Base-by-base conservation (phyloP, 106 monocot genomes). In the Hemerocallis citrina region DNA sequence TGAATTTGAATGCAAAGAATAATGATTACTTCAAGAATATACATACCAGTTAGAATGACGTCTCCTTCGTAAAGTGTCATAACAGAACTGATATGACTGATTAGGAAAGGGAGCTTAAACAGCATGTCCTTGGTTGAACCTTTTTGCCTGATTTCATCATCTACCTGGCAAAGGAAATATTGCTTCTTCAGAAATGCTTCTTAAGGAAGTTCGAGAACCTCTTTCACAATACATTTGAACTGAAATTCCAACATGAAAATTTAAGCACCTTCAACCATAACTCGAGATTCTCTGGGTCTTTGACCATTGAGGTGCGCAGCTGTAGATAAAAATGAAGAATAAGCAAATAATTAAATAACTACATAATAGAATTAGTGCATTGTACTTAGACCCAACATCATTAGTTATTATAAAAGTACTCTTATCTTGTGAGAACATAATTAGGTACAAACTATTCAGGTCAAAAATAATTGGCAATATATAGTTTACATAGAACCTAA, bases 111-210 rank as follows among this genome's bases (percentile, higher is more conserved):
- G 57, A 96, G 71, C 63, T 90, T 90, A 41, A 90, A 96, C 41
- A 96, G 84, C 95, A 96, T 96, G 57, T 96, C 95, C n/a, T 57
- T 79, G 23, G 95, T 96, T 46, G 87, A 96, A 13, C 95, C 95
- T 63, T 87, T 83, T 68, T 96, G 95, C 72, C 63, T 90, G 45
- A 79, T 55, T 66, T 84, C 90, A 68, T 91, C 77, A 56, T 96
- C 84, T 38, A 96, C 87, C 95, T 96, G 81, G 23, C 32, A 52
- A 67, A 68, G 21, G 7, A 39, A 40, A 19, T n/a, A n/a, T 23
- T 32, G 11, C 34, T 40, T 19, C 21, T 27, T 50, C n/a, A n/a
- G n/a, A 28, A 66, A 44, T 36, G 68, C 25, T 60, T 60, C 23
- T n/a, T 11, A n/a, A 15, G 45, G 21, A 47, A 48, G 12, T 31